Conservation (phyloP, 257 asterid genomes). For the Ajuga chamaepitys region DNA sequence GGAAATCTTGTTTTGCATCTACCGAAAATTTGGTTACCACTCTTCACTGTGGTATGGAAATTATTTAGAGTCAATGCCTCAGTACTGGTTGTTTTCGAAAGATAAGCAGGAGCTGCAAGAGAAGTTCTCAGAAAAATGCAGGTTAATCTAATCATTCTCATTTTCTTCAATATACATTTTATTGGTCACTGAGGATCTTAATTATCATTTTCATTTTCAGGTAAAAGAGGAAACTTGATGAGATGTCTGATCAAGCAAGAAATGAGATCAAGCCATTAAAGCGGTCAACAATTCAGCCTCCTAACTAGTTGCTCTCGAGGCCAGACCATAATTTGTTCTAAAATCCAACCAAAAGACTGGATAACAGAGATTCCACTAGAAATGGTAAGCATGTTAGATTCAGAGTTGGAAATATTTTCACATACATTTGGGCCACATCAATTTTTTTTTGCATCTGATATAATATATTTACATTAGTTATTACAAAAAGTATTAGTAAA, state of each 20-base stretch:
- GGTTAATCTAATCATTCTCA: conserved; percentile 30
- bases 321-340: conserved; percentile 74
- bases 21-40: no score
- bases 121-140: conserved; percentile 88
- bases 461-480: no score
- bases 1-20: no score
- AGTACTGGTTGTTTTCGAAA: no score
- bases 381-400: conserved; percentile 63
- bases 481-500: no score
- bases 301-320: conserved; percentile 53
- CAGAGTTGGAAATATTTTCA: no score
- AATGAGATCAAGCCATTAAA: no score
- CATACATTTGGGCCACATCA: no score
- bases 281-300: conserved; percentile 79
- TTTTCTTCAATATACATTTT: not conserved
- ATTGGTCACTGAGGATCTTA: conserved; percentile 17
- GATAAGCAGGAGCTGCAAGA: no score
- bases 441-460: no score
- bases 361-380: conserved; percentile 54
- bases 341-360: conserved; percentile 50
- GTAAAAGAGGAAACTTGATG: conserved; percentile 94
- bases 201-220: conserved; percentile 41
- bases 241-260: conserved; percentile 89
- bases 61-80: no score
- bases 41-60: no score